Evolutionary conservation across 2,329 filamentous ascomycete genomes (phyloP).

Genomic region (Microsporum audouinii): DNA sequence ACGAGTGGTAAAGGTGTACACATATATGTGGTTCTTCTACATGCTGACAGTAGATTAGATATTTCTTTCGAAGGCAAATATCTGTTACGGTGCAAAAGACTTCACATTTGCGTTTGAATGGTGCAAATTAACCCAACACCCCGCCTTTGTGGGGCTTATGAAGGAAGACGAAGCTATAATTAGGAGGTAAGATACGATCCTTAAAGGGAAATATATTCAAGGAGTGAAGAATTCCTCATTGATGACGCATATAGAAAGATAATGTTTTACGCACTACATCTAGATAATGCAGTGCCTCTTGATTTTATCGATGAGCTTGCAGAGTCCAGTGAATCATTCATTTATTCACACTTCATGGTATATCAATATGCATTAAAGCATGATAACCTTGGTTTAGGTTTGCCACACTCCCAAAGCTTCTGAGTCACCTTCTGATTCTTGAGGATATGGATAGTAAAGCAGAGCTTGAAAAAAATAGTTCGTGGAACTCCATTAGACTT

Average conservation of each 20-base stretch:
- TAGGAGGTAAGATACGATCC: constrained; percentile 41
- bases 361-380: constrained; percentile 59
- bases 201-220: background rate
- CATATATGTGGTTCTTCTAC: background rate
- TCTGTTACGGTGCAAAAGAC: background rate
- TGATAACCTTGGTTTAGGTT: constrained; percentile 45
- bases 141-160: background rate
- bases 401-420: background rate
- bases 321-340: constrained; percentile 45
- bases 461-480: background rate
- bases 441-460: background rate
- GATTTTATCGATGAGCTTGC: constrained; percentile 51
- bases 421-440: background rate
- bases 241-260: constrained; percentile 48
- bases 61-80: background rate
- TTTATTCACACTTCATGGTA: constrained; percentile 59
- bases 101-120: constrained; percentile 36
- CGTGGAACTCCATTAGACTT: background rate
- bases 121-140: constrained; percentile 51
- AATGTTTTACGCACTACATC: constrained; percentile 55
- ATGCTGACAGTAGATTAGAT: background rate
- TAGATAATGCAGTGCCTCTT: constrained; percentile 44
- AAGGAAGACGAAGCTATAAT: constrained; percentile 34
- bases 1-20: constrained; percentile 26
- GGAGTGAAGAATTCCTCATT: background rate